phyloP scores from a whole-genome alignment of 345 rosid species.

The Lumnitzera racemosa region DNA sequence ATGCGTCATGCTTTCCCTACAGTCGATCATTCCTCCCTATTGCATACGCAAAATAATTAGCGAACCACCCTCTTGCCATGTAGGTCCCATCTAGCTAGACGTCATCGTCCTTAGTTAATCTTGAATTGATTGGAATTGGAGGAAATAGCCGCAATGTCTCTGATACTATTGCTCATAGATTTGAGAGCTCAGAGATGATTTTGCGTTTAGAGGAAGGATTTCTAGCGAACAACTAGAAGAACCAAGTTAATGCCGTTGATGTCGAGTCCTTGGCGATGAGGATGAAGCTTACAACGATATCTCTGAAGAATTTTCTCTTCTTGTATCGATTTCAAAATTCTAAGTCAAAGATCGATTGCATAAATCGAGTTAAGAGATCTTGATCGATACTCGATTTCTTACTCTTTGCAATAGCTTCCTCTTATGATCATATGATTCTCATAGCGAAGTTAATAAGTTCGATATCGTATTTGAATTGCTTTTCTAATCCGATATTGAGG shows the following conservation, averaged over 20 bases:
- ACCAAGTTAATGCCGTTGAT: conserved; percentile 48
- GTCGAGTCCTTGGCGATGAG: conserved; percentile 47
- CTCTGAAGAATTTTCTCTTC: conserved; percentile 39
- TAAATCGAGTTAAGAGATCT: conserved; percentile 44
- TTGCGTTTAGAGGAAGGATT: conserved; percentile 19
- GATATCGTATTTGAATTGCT: conserved; percentile 21
- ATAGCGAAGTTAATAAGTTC: conserved; percentile 7
- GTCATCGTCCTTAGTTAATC: conserved; percentile 35
- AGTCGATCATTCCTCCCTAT: conserved; percentile 66
- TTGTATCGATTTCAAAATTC: conserved; percentile 21
- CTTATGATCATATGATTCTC: conserved; percentile 10
- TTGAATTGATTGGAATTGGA: conserved; percentile 53
- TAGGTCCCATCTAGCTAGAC: conserved; percentile 61
- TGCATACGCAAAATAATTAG: conserved; percentile 56
- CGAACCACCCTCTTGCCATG: conserved; percentile 45
- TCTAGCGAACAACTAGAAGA: conserved; percentile 48
- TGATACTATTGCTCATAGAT: conserved; percentile 46
- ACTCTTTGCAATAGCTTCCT: not conserved
- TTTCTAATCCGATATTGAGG: conserved; percentile 38
- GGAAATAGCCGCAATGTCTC: conserved; percentile 73
- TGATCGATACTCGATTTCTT: not conserved
- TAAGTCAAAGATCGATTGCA: conserved; percentile 14
- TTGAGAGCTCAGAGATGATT: conserved; percentile 27
- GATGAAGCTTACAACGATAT: conserved; percentile 42
- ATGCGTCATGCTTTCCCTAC: conserved; percentile 39